Evolutionary conservation across 495 filamentous ascomycete genomes (phyloP).

Genomic region (Pseudoneurospora amorphoporcata): DNA sequence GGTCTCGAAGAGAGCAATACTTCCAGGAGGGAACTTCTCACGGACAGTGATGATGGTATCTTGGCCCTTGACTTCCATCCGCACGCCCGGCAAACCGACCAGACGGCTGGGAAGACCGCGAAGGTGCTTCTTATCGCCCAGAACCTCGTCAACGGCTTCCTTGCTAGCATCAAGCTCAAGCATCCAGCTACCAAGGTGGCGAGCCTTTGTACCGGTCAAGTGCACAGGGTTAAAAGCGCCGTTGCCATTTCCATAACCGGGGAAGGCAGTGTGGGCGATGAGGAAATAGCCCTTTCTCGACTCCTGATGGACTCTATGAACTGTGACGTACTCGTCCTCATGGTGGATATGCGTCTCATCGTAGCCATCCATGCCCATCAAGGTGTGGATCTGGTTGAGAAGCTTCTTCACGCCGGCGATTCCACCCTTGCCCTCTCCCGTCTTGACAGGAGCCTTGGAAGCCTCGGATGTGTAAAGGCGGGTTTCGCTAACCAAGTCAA

Average conservation of each 20-base stretch:
- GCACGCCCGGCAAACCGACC: conserved; percentile 57
- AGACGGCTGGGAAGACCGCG: conserved; percentile 75
- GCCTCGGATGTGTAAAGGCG: conserved; percentile 67
- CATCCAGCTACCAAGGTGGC: conserved; percentile 77
- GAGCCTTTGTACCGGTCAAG: conserved; percentile 63
- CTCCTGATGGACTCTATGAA: conserved; percentile 86
- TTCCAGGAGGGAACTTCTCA: conserved; percentile 77
- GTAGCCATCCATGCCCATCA: conserved; percentile 90
- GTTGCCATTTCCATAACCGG: conserved; percentile 72
- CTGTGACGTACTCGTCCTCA: conserved; percentile 88
- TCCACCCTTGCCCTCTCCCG: conserved; percentile 58
- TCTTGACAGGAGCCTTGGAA: conserved; percentile 47
- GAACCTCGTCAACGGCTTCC: conserved; percentile 49
- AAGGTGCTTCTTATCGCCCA: conserved; percentile 59
- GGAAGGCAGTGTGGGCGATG: conserved; percentile 90
- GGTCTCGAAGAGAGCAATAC: conserved; percentile 90
- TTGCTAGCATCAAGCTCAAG: conserved; percentile 69
- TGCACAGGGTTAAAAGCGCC: conserved; percentile 65
- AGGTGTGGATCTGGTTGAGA: conserved; percentile 80
- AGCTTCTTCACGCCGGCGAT: conserved; percentile 85
- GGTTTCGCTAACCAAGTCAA: conserved; percentile 84
- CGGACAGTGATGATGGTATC: conserved; percentile 75
- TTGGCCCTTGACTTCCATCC: conserved; percentile 53
- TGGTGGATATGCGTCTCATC: conserved; percentile 96
- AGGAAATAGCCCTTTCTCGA: conserved; percentile 88